Base-by-base conservation (phyloP, 345 rosid species). In the Crucihimalaya himalaica region DNA sequence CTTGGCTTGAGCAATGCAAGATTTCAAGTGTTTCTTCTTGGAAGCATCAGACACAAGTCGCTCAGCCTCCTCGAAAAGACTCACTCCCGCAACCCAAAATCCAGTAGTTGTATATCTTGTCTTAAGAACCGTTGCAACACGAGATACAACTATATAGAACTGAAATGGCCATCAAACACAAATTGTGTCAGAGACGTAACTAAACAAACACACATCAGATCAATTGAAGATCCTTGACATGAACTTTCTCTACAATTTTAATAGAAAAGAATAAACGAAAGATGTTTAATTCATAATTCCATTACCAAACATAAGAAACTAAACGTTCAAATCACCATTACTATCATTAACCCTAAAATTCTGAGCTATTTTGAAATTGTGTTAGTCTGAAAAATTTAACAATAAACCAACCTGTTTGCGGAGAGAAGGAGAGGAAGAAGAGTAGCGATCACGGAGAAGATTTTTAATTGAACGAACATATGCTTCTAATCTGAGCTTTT, bases 91-190 rank as follows among this genome's bases (percentile, higher is more conserved):
- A 28, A 78, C 84, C 97, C 98, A 89, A 81, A 94, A 94, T 2
- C 97, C 96, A 8, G 96, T 89, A 23, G 88, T 86, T 10, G 96
- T 94, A 64, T 91, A 81, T 71, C 97, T 87, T 0, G 96, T 86
- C 83, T 86, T 91, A 4, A 94, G 81, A 66, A 91, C 79, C 6
- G 96, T 91, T 6, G 89, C 92, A 4, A 86, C 97, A 66, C 98
- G 90, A 73, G 95, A 94, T 8, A 91, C 86, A 61, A 78, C 93
- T 31, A 80, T 51, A 72, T 82, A 91, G 45, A 94, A 88, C 98
- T 94, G 75, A 59, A 75, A 68, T 48, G 20, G 9, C 13, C 46
- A 75, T 28, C 34, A 68, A 40, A 64, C 8, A 5, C 15, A 61
- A 27, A 5, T 15, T 5, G 13, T n/a, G n/a, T n/a, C n/a, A n/a